phyloP scores from a whole-genome alignment of 257 asterid species.

The Capsicum rhomboideum region DNA sequence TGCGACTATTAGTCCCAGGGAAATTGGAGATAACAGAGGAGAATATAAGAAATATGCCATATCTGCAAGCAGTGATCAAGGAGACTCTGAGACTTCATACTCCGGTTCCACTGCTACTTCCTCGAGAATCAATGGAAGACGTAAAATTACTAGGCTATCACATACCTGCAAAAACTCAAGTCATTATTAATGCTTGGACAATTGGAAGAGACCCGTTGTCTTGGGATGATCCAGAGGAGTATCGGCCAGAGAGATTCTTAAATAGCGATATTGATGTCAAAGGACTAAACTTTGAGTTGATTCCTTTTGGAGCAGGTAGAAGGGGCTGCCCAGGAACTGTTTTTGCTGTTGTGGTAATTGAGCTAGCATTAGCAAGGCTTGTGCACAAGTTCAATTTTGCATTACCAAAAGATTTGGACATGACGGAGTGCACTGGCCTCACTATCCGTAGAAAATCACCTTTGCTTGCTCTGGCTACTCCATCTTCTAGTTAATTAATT shows the following conservation, averaged over 20 bases:
- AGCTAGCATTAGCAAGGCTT: conserved; percentile 36
- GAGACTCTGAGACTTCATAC: conserved; percentile 33
- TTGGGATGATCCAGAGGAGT: conserved; percentile 41
- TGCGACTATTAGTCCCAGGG: conserved; percentile 4
- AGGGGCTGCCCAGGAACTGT: conserved; percentile 45
- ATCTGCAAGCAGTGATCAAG: conserved; percentile 34
- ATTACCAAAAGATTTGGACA: conserved; percentile 35
- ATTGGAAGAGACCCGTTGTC: conserved; percentile 28
- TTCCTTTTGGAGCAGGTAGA: conserved; percentile 54
- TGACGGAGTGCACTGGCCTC: conserved; percentile 26
- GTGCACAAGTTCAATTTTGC: conserved; percentile 26
- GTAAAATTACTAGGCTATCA: conserved; percentile 28
- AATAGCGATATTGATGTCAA: conserved; percentile 18
- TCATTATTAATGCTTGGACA: conserved; percentile 43
- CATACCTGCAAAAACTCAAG: conserved; percentile 21
- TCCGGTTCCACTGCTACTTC: conserved; percentile 33
- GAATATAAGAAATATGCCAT: conserved; percentile 29
- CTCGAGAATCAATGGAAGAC: conserved; percentile 35
- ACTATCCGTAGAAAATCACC: conserved; percentile 23
- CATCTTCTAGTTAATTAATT: background rate
- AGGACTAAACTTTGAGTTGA: conserved; percentile 36
- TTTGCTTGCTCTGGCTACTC: background rate
- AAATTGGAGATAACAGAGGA: conserved; percentile 19
- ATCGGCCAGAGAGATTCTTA: conserved; percentile 42
- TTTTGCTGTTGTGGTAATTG: conserved; percentile 14